phyloP scores from a whole-genome alignment of 257 asterid genomes.

The Salvia hispanica region DNA sequence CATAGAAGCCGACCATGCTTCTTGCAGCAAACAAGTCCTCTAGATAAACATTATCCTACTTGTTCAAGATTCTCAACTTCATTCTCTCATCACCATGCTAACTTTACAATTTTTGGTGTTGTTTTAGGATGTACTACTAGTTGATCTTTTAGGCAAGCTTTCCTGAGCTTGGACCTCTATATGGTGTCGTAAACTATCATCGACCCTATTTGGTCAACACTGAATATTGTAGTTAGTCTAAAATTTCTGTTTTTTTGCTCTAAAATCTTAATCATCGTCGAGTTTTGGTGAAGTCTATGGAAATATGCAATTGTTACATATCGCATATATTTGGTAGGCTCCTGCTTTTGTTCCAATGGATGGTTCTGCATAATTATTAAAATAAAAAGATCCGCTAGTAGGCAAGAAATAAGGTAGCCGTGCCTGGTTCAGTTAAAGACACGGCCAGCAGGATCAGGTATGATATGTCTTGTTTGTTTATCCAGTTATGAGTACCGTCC shows the following conservation, averaged over 20 bases:
- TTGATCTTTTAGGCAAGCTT: no score
- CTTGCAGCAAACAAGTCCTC: no score
- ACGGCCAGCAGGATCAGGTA: constrained; percentile 55
- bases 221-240: not conserved
- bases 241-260: not conserved
- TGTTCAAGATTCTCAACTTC: no score
- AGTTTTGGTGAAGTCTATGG: not conserved
- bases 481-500: constrained; percentile 18
- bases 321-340: not conserved
- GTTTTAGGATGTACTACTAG: no score
- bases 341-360: constrained; percentile 38
- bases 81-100: no score
- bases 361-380: constrained; percentile 26
- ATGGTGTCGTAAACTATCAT: no score
- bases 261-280: not conserved
- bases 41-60: no score
- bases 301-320: no score
- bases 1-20: no score
- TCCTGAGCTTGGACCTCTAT: no score
- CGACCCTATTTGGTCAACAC: not conserved
- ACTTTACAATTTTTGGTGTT: no score
- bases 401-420: constrained; percentile 30
- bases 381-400: constrained; percentile 30
- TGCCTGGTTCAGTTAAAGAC: constrained; percentile 40
- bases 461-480: constrained; percentile 27